Conservation (phyloP, 108 stramenopile genomes). For the Nitzschia inconspicua region DNA sequence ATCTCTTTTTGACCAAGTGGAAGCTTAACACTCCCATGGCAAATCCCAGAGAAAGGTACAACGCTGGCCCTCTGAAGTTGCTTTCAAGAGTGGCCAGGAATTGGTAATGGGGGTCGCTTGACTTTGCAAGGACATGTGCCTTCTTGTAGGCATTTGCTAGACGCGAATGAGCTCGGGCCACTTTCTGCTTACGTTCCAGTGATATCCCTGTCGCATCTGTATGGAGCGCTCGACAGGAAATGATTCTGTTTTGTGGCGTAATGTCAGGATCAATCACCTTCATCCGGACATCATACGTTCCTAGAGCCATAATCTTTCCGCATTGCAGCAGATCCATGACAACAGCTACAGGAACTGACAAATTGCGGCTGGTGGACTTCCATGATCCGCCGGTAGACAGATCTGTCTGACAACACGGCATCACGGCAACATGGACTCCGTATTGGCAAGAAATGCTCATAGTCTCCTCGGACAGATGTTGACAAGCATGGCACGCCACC, state of each 20-base stretch:
- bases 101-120: too few relatives aligned
- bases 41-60: too few relatives aligned
- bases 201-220: neutral
- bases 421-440: conserved; percentile 64
- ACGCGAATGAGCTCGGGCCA: conserved; percentile 21
- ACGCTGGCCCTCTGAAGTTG: too few relatives aligned
- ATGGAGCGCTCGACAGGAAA: conserved; percentile 9
- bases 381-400: conserved; percentile 27
- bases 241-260: conserved; percentile 69
- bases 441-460: conserved; percentile 54
- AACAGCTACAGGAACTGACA: conserved; percentile 38
- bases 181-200: neutral
- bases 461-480: conserved; percentile 74
- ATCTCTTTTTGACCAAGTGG: too few relatives aligned
- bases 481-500: conserved; percentile 82
- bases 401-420: conserved; percentile 86
- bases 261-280: conserved; percentile 61
- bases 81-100: too few relatives aligned
- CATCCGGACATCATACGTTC: conserved; percentile 60
- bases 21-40: too few relatives aligned
- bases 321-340: conserved; percentile 69
- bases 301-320: conserved; percentile 56
- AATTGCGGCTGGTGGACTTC: conserved; percentile 37
- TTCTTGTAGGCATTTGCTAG: conserved; percentile 24
- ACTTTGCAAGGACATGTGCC: too few relatives aligned